A percentile compares a stretch with the other conserved stretches of the same genome.
Evolutionary conservation across 345 rosid species (phyloP).

Genomic region (Eucalyptus viminalis): DNA sequence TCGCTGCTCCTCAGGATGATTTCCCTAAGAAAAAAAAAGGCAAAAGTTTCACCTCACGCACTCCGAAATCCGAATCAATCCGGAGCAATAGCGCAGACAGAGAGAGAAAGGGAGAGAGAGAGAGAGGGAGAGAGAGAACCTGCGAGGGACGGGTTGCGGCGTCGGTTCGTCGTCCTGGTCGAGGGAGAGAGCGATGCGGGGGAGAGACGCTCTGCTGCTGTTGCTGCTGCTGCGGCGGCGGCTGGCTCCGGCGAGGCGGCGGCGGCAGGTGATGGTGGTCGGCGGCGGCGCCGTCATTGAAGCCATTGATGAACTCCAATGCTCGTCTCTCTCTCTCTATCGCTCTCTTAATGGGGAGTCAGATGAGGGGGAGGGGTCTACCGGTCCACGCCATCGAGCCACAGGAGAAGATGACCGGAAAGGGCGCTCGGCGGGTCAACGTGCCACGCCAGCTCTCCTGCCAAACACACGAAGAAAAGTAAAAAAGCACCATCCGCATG

Average conservation of each 20-base stretch:
- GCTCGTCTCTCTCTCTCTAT: neutral
- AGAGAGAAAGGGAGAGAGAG: neutral
- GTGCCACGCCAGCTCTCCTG: neutral
- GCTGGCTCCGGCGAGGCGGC: neutral
- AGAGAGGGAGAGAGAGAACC: constrained; percentile 8
- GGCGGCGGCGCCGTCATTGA: constrained; percentile 11
- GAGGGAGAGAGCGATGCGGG: constrained; percentile 12
- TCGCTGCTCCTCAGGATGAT: constrained; percentile 83
- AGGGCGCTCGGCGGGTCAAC: fast-evolving
- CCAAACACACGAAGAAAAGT: neutral
- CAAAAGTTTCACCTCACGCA: neutral
- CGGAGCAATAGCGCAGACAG: neutral
- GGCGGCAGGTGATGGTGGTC: neutral
- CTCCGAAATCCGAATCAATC: neutral
- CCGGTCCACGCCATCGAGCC: neutral
- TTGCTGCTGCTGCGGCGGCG: neutral
- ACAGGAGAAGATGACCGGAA: neutral
- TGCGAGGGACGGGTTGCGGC: constrained; percentile 29
- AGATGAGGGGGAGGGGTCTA: neutral
- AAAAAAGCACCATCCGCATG: neutral
- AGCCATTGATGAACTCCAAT: neutral
- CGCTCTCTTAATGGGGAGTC: neutral
- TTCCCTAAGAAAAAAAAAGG: constrained; percentile 20
- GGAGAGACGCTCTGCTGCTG: neutral
- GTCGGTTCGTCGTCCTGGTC: constrained; percentile 4